A percentile compares a stretch with the other conserved stretches of the same genome.
These are phyloP conservation scores for Verticillium nubilum DNA, from an alignment of 2,329 filamentous ascomycete genomes.

Conservation along the genomic window DNA sequence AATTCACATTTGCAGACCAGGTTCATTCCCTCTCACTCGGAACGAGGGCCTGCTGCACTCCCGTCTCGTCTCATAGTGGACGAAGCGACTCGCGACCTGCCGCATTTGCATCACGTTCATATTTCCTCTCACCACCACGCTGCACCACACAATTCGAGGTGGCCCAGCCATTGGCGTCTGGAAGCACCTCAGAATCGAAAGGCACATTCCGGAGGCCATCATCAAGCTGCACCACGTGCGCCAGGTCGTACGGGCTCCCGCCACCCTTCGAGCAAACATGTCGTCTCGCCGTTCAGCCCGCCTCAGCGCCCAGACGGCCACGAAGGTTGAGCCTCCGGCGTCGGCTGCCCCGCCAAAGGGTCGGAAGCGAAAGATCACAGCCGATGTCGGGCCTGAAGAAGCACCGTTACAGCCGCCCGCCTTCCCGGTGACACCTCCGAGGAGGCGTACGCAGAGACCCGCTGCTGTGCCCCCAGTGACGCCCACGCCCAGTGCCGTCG, in stretches of 20 bases:
- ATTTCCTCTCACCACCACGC: not conserved
- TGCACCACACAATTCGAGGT: not conserved
- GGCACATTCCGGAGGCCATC: too few relatives aligned
- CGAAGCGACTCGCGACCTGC: not conserved
- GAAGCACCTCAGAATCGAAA: not conserved
- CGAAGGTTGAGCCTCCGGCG: constrained; percentile 13
- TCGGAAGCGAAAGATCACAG: constrained; percentile 28
- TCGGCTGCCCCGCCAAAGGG: constrained; percentile 14
- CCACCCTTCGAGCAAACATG: not conserved
- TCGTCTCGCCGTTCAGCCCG: constrained; percentile 30
- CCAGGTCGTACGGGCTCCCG: not conserved
- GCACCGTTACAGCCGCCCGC: constrained; percentile 15
- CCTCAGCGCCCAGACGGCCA: constrained; percentile 25
- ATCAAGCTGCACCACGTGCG: not conserved
- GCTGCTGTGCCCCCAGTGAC: constrained; percentile 30
- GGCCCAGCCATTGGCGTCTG: not conserved
- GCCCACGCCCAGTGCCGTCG: constrained; percentile 39
- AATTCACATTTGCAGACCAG: not conserved
- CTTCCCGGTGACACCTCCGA: constrained; percentile 23
- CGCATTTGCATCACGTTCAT: not conserved
- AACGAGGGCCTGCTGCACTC: not conserved
- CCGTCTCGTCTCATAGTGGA: too few relatives aligned
- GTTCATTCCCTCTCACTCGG: not conserved
- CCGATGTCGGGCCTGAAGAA: constrained; percentile 8
- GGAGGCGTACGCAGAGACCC: constrained; percentile 20